phyloP scores from a whole-genome alignment of 2,329 filamentous ascomycete species.

The Diaporthe velutina region DNA sequence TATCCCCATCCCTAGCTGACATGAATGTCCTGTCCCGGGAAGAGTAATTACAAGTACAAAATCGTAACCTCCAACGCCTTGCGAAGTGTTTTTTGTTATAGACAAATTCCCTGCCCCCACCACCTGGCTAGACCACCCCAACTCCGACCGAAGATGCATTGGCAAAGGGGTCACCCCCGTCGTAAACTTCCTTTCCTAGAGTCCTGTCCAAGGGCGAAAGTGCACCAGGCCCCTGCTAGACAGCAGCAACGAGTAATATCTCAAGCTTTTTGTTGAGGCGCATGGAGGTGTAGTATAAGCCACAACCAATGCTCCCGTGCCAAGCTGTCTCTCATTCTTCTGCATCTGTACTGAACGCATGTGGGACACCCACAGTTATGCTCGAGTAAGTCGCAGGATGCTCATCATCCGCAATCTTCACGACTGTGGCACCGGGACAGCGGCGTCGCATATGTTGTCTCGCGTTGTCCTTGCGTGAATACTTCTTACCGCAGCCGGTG shows the following conservation, averaged over 20 bases:
- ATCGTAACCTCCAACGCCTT: slow-evolving; percentile 18
- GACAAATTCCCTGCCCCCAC: neutral
- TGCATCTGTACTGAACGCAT: neutral
- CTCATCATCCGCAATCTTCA: neutral
- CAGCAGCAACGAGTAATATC: neutral
- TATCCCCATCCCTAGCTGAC: neutral
- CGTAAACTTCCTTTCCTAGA: neutral
- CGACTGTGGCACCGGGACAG: neutral
- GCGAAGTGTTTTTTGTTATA: slow-evolving; percentile 1
- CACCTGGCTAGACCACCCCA: neutral
- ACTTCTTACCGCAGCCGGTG: slow-evolving; percentile 9
- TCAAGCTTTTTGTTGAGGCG: neutral
- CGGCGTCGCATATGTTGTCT: neutral
- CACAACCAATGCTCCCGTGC: neutral
- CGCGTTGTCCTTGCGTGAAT: neutral
- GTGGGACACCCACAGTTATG: slow-evolving; percentile 15
- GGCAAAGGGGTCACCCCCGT: no score
- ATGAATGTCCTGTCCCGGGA: neutral
- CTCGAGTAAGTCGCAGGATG: neutral
- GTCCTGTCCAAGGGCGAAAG: neutral
- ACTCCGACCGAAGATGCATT: slow-evolving; percentile 14
- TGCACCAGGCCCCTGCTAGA: neutral
- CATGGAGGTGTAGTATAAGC: neutral
- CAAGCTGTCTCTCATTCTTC: neutral
- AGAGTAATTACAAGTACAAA: neutral